These are phyloP conservation scores for Stereum hirsutum DNA, from an alignment of 1,284 basidiomycete species.

Conservation along the genomic window DNA sequence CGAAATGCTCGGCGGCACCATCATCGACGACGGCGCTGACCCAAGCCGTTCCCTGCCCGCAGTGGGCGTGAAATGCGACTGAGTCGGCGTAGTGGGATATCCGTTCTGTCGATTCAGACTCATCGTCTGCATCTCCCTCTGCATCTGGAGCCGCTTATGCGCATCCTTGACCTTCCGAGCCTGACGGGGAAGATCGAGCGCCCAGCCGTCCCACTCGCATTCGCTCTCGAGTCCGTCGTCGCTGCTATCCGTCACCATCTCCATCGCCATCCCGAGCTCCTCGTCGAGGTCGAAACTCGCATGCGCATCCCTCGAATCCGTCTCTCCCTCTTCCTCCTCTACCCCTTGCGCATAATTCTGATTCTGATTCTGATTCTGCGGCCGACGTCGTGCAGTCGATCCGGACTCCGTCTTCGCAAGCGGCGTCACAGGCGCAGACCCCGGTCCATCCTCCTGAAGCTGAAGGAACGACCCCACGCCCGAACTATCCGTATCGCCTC, in stretches of 20 bases:
- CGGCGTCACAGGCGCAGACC: too few relatives aligned
- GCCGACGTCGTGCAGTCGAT: slow-evolving; percentile 10
- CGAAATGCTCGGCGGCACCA: too few relatives aligned
- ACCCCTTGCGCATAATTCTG: too few relatives aligned
- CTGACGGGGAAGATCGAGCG: slow-evolving; percentile 39
- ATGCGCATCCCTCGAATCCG: slow-evolving; percentile 10
- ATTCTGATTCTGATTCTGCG: too few relatives aligned
- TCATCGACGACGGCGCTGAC: not conserved
- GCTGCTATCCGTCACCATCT: slow-evolving; percentile 7
- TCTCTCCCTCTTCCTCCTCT: too few relatives aligned
- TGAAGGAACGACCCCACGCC: too few relatives aligned
- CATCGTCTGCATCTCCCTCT: too few relatives aligned
- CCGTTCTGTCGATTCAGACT: too few relatives aligned
- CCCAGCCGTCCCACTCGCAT: slow-evolving; percentile 54
- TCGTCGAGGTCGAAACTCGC: slow-evolving; percentile 1
- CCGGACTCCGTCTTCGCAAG: slow-evolving; percentile 2
- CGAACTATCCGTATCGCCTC: too few relatives aligned
- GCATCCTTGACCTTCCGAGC: slow-evolving; percentile 6
- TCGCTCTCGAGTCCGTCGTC: slow-evolving; percentile 35
- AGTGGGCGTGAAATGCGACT: not conserved
- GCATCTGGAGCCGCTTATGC: not conserved
- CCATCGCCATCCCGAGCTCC: not conserved
- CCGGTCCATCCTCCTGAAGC: too few relatives aligned
- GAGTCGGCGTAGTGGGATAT: not conserved
- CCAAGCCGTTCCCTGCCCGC: not conserved